Percentiles rank a stretch among this genome's conserved stretches.
Conservation (phyloP, 192 early-diverging fungal species). For the Backusella westeae region DNA sequence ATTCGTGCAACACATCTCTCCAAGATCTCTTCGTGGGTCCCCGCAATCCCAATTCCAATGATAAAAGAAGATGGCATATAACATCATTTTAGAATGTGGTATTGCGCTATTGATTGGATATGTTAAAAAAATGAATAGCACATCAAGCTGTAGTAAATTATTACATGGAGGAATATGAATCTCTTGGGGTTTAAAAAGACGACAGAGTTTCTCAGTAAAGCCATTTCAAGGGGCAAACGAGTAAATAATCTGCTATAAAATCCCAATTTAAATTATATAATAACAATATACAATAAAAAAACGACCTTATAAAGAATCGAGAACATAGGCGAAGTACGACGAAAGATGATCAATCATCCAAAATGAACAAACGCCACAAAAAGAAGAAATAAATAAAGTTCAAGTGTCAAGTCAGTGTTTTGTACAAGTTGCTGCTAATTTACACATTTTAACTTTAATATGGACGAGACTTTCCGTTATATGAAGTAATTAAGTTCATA, state of each 20-base stretch:
- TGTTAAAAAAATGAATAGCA: not conserved
- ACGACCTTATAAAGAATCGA: not conserved
- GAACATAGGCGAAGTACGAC: not conserved
- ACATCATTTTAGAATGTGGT: not conserved
- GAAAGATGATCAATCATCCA: not conserved
- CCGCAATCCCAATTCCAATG: not conserved
- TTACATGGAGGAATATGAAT: not conserved
- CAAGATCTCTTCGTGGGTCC: not conserved
- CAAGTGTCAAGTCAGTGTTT: not conserved
- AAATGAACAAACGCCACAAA: not conserved
- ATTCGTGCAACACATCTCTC: not conserved
- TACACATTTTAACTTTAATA: not conserved
- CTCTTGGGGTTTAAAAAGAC: not conserved
- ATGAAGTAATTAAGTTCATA: not conserved
- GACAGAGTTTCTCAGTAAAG: not conserved
- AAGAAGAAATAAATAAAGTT: not conserved
- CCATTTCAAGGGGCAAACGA: not conserved
- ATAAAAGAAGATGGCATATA: not conserved
- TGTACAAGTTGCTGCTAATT: no score
- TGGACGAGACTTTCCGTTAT: not conserved
- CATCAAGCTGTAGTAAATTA: not conserved
- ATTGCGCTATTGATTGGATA: not conserved
- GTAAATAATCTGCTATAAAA: not conserved
- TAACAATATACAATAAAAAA: not conserved
- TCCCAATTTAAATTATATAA: not conserved